These are phyloP conservation scores for Termitomyces sp. DNA, from an alignment of 768 basidiomycete genomes.

Conservation along the genomic window DNA sequence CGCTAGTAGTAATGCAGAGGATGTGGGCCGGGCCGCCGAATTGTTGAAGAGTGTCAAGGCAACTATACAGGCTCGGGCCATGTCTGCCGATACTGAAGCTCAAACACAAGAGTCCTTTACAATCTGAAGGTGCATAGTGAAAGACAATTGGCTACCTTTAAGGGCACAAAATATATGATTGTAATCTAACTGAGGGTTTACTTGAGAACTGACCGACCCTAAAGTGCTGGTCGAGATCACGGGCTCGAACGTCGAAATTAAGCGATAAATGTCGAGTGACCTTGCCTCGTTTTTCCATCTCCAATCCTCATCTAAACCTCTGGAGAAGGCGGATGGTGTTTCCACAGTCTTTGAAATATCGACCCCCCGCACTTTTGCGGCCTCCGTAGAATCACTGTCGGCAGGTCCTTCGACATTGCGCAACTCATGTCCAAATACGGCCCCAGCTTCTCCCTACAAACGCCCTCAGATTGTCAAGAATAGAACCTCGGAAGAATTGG, in stretches of 20 bases:
- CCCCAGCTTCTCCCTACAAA: conserved; percentile 9
- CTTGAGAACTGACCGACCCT: conserved; percentile 26
- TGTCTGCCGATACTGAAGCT: conserved; percentile 11
- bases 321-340: conserved; percentile 12
- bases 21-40: conserved; percentile 69
- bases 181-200: neutral
- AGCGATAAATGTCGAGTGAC: conserved; percentile 36
- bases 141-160: neutral
- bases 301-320: conserved; percentile 18
- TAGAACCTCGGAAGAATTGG: conserved; percentile 45
- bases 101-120: neutral
- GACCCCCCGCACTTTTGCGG: conserved; percentile 18
- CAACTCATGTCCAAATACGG: conserved; percentile 8
- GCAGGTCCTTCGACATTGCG: conserved; percentile 25
- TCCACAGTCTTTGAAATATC: conserved; percentile 12
- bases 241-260: conserved; percentile 32
- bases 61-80: conserved; percentile 22
- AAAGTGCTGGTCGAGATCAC: conserved; percentile 28
- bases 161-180: neutral
- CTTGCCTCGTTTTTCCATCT: conserved; percentile 28
- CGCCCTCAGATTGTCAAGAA: conserved; percentile 25
- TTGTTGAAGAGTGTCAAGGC: conserved; percentile 54
- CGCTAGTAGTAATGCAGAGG: conserved; percentile 75
- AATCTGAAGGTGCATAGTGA: neutral
- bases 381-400: conserved; percentile 17